Evolutionary conservation across 495 filamentous ascomycete genomes (phyloP).

Genomic region (Penicillium pulvis): DNA sequence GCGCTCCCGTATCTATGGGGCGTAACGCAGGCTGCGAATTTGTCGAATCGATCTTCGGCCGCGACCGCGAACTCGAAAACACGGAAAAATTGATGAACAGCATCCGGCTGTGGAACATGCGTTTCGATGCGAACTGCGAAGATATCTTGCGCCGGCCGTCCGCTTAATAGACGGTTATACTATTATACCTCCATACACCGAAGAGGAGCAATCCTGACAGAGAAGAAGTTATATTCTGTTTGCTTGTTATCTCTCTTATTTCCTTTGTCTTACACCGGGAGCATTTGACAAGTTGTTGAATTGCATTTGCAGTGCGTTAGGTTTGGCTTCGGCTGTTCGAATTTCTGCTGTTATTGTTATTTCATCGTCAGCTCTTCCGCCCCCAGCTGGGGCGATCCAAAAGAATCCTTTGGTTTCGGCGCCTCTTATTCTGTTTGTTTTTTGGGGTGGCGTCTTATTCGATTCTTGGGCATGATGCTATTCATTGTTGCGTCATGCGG

Average conservation of each 20-base stretch:
- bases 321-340: conserved; percentile 30
- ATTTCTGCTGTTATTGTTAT: conserved; percentile 22
- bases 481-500: conserved; percentile 10
- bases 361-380: conserved; percentile 16
- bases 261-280: conserved; percentile 16
- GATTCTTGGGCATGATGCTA: conserved; percentile 17
- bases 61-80: conserved; percentile 85
- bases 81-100: conserved; percentile 96
- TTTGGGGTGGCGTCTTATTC: conserved; percentile 35
- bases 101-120: conserved; percentile 90
- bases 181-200: conserved; percentile 2
- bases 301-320: conserved; percentile 35
- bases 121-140: conserved; percentile 96
- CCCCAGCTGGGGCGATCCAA: conserved; percentile 21
- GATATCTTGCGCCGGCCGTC: conserved; percentile 68
- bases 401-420: conserved; percentile 33
- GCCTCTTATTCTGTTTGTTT: conserved; percentile 26
- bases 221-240: conserved; percentile 9
- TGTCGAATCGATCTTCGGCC: conserved; percentile 94
- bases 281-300: conserved; percentile 29
- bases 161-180: conserved; percentile 21
- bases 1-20: conserved; percentile 69
- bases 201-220: conserved; percentile 3
- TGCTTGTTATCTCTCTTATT: conserved; percentile 3
- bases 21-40: conserved; percentile 95